A percentile compares a stretch with the other conserved stretches of the same genome.
phyloP scores from a whole-genome alignment of 2,329 filamentous ascomycete genomes.

The Drechslera avenae region DNA sequence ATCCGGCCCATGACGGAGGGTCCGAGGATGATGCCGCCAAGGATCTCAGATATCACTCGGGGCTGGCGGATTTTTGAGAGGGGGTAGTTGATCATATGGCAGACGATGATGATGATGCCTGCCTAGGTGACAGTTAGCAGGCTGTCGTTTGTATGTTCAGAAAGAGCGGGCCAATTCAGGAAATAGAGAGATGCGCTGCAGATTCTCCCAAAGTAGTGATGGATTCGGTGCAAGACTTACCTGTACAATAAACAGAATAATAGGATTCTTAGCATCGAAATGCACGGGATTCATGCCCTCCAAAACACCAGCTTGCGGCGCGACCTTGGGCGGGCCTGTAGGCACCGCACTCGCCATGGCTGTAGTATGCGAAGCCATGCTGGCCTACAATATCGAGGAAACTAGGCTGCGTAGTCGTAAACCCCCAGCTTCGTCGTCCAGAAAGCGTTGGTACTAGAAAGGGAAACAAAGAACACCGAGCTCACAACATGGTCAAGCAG shows the following conservation, averaged over 20 bases:
- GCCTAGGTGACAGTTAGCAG: constrained; percentile 55
- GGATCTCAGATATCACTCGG: constrained; percentile 81
- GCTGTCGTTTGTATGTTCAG: neutral
- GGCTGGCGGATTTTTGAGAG: constrained; percentile 78
- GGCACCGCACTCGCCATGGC: constrained; percentile 26
- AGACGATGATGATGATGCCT: constrained; percentile 75
- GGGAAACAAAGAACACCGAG: too few species aligned
- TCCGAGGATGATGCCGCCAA: constrained; percentile 82
- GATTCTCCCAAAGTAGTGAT: neutral
- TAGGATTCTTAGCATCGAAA: constrained; percentile 73
- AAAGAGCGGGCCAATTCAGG: too few species aligned
- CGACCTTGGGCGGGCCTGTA: constrained; percentile 30
- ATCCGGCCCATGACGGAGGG: constrained; percentile 89
- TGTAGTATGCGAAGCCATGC: constrained; percentile 32
- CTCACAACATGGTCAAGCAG: too few species aligned
- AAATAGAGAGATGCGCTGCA: neutral
- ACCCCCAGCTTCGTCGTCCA: too few species aligned
- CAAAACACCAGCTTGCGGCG: constrained; percentile 70
- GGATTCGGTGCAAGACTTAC: constrained; percentile 47
- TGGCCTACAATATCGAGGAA: constrained; percentile 7
- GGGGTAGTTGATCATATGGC: constrained; percentile 75
- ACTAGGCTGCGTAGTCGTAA: neutral
- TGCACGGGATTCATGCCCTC: constrained; percentile 71
- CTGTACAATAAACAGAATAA: constrained; percentile 78
- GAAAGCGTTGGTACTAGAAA: too few species aligned